phyloP scores from a whole-genome alignment of 1,284 basidiomycete species.

The Trametes polyzona region DNA sequence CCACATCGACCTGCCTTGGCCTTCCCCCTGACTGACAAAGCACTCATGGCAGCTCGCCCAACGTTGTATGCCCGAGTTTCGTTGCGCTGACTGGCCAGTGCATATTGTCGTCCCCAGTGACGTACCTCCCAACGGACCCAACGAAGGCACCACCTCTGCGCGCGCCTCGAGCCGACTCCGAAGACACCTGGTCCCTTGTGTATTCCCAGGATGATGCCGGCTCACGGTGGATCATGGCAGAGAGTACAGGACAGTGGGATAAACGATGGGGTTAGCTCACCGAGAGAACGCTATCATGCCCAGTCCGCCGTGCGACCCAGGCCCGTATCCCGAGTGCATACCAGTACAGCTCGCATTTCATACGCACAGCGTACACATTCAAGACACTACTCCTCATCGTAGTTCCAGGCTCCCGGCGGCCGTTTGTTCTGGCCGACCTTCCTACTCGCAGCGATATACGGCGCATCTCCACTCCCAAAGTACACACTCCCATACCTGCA shows the following conservation, averaged over 20 bases:
- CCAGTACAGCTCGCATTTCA: no score
- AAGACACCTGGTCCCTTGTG: slow-evolving; percentile 32
- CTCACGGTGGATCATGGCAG: slow-evolving; percentile 29
- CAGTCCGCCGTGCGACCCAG: no score
- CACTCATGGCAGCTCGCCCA: slow-evolving; percentile 4
- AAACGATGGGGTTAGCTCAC: slow-evolving; percentile 30
- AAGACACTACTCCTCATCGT: no score
- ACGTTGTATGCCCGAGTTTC: slow-evolving; percentile 13
- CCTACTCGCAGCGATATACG: slow-evolving; percentile 9
- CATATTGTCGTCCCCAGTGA: slow-evolving; percentile 29
- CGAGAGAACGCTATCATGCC: no score
- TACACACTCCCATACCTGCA: slow-evolving; percentile 47
- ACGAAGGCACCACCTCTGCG: slow-evolving; percentile 19
- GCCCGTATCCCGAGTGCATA: no score
- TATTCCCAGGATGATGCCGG: slow-evolving; percentile 10
- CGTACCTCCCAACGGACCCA: slow-evolving; percentile 17
- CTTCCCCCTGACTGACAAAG: neutral
- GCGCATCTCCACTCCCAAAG: slow-evolving; percentile 32
- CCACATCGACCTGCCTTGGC: neutral
- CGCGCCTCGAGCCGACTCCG: slow-evolving; percentile 26
- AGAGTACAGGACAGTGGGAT: slow-evolving; percentile 35
- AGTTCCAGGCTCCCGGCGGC: no score
- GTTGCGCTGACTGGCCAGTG: slow-evolving; percentile 26
- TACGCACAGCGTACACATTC: no score
- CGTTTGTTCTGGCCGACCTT: no score